A percentile compares a stretch with the other conserved stretches of the same genome.
phyloP scores from a whole-genome alignment of 2,329 filamentous ascomycete species.

The Mariannaea sp. region DNA sequence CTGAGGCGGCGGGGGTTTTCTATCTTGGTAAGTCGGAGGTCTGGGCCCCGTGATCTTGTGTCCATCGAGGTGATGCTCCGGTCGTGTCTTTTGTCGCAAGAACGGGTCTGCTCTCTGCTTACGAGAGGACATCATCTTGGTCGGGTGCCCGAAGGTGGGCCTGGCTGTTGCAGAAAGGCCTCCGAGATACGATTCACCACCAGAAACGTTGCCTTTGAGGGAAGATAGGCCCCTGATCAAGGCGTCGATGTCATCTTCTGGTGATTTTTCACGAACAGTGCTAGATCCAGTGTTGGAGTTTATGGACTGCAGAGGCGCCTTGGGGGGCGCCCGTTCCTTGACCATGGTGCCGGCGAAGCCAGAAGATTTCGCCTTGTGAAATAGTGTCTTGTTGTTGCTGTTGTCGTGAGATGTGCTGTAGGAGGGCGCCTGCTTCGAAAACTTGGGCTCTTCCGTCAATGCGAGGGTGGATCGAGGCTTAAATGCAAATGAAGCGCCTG shows the following conservation, averaged over 20 bases:
- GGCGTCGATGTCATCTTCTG: conserved; percentile 43
- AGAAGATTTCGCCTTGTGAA: conserved; percentile 22
- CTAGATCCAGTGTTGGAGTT: conserved; percentile 39
- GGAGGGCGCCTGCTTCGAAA: conserved; percentile 20
- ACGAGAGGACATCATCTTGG: conserved; percentile 54
- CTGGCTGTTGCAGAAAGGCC: conserved; percentile 23
- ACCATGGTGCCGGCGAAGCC: conserved; percentile 46
- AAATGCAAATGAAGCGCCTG: conserved; percentile 31
- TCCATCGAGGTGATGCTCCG: conserved; percentile 59
- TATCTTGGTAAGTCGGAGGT: conserved; percentile 53
- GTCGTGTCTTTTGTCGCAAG: conserved; percentile 58
- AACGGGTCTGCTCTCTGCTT: conserved; percentile 63
- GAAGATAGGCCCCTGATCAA: conserved; percentile 40
- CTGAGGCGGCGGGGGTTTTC: conserved; percentile 51
- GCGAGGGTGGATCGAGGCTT: conserved; percentile 27
- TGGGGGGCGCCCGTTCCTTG: conserved; percentile 53
- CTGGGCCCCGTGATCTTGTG: conserved; percentile 54
- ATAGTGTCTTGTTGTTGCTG: conserved; percentile 11
- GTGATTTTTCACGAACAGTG: conserved; percentile 35
- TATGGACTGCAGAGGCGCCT: conserved; percentile 49
- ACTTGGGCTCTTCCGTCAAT: conserved; percentile 26
- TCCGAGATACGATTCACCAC: conserved; percentile 18
- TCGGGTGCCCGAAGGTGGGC: conserved; percentile 46
- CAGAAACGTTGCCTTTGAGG: conserved; percentile 32
- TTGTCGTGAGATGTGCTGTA: not conserved